Base-by-base conservation (phyloP, 257 asterid species). In the Haberlea rhodopensis region DNA sequence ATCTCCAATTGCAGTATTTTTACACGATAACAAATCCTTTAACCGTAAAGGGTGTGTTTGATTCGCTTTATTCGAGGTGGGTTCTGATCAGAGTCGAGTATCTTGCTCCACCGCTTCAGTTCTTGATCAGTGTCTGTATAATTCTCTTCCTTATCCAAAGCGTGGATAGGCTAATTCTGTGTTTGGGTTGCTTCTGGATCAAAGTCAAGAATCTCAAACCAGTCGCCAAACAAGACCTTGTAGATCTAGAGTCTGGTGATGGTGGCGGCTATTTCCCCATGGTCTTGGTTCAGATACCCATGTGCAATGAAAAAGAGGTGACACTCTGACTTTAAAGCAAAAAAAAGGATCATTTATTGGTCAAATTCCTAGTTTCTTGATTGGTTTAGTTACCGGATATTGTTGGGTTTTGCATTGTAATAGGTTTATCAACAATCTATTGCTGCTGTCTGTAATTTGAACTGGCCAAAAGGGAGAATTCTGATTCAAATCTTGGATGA, bases 261-360 rank as follows among this genome's bases (percentile, higher is more conserved):
- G 85, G 78, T 56, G 82, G 58, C 64, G 94, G 85, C 16, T 91
- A 87, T 74, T 87, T 85, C 69, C 98, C 98, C 5, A 89, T 89
- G 98, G 97, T 91, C 45, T 71, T 91, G 71, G 96, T 91, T 69
- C 96, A 91, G 85, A 91, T 91, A 85, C 98, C 98, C 65, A 91
- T 91, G 98, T 91, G 98, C 75, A 91, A 91, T 16, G 98, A 91
- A 60, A 91, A 87, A 75, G 96, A 91, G 96, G 98, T 91, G 78
- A 1, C 45, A 19, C 58, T 25, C 57, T 20, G 31, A 5, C 11
- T 27, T 37, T 54, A 37, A 26, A 51, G 28, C 27, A 11, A 31
- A 23, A 26, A n/a, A 20, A 32, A 24, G 3, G 19, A 32, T 13
- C 37, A 32, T 10, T 63, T 45, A 24, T 34, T 32, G 22, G 37